Evolutionary conservation across 495 filamentous ascomycete genomes (phyloP), one percentile per base, ranked within the genome.

Genomic region (Rhypophila decipiens): DNA sequence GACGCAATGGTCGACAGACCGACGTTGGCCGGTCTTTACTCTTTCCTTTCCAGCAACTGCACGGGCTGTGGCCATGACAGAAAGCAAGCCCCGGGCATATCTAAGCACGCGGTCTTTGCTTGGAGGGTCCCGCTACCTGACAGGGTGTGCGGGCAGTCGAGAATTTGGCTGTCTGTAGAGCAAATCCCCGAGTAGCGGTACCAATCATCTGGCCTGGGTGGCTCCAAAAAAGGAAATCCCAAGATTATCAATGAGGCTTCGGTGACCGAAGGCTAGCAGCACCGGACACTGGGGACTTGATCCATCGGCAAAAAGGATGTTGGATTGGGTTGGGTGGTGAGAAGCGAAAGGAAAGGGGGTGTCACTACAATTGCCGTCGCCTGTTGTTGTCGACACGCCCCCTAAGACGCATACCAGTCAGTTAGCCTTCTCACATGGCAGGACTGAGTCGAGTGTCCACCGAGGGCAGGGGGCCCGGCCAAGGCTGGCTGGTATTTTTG

Each of bases 131-230:
- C 49, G 56, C 47, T 52, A 55, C 52, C 44, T 52, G 51, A 31
- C 49, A 53, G 40, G 43, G 49, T 49, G 46, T 42, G 37, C 47
- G 49, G 78, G 55, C 84, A 86, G 40, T 76, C 85, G 49, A 34
- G 50, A 50, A 31, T 47, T 89, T 76, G 84, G 46, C 31, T 39
- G 13, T 50, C 42, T 41, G 44, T 27, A 31, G 34, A 37, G 27
- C 42, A 48, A 47, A 47, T 37, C 46, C 49, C 51, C 57, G 83
- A 80, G 40, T 49, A 51, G 56, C 61, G 49, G 55, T 56, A 67
- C 58, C 57, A 58, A 57, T 67, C 56, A 44, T 50, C 46, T 51
- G 44, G 55, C 49, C 49, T 58, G 60, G 54, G 47, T 41, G 34
- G 41, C 55, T 47, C 66, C 60, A 44, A 61, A 63, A 59, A 44